phyloP scores from a whole-genome alignment of 495 filamentous ascomycete genomes.

The Schizothecium vesticola region DNA sequence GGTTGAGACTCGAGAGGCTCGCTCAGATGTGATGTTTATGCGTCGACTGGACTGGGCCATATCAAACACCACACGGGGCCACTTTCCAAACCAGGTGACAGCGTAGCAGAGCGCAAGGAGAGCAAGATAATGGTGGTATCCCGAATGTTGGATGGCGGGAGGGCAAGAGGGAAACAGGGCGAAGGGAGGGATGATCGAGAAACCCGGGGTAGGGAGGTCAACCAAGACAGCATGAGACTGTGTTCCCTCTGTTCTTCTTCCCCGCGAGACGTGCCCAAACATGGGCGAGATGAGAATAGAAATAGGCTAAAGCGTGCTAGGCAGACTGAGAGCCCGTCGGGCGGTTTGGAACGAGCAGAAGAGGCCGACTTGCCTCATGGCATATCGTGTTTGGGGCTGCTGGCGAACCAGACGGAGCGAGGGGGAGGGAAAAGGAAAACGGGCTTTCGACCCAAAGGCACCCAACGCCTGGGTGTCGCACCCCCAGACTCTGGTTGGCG shows the following conservation, averaged over 20 bases:
- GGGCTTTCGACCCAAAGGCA: neutral
- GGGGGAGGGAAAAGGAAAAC: neutral
- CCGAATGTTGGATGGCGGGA: neutral
- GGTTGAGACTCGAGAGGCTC: neutral
- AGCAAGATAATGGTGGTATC: neutral
- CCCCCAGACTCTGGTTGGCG: neutral
- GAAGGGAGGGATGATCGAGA: neutral
- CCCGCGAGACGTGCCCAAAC: neutral
- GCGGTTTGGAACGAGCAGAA: neutral
- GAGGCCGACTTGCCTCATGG: constrained; percentile 1
- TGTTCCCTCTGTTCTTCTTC: neutral
- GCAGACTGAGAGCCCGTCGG: neutral
- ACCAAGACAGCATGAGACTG: neutral
- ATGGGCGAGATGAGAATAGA: constrained; percentile 2
- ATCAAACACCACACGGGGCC: constrained; percentile 4
- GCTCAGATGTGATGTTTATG: neutral
- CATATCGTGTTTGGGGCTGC: neutral
- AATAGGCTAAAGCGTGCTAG: constrained; percentile 13
- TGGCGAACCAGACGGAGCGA: neutral
- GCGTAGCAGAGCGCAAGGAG: neutral
- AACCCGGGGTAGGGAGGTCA: neutral
- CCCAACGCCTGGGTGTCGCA: neutral
- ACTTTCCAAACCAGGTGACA: constrained; percentile 2
- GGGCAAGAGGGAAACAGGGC: neutral
- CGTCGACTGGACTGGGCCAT: constrained; percentile 5